Base-by-base conservation (phyloP, 257 asterid species). In the Solanum stenotomum region DNA sequence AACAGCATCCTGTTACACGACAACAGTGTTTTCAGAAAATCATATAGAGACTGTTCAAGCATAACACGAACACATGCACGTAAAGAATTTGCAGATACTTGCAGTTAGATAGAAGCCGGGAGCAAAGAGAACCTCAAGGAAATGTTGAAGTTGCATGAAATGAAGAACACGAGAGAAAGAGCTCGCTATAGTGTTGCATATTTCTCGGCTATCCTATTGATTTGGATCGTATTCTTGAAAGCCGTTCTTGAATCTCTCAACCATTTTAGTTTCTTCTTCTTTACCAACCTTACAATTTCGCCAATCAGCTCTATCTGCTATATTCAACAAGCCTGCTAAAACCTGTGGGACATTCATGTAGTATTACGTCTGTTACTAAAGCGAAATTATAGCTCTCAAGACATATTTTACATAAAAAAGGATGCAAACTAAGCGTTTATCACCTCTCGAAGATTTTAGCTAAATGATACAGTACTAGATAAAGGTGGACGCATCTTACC, bases 251-350 rank as follows among this genome's bases (percentile, higher is more conserved):
- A 97, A 97, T 71, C 83, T 46, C 37, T 93, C 94, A 0, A 93
- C 94, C 95, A 94, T 92, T 91, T 89, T 83, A 20, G 90, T 92
- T 93, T 97, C 99, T 91, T 96, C 98, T 10, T 94, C 98, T 90
- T 93, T 95, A 88, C 93, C 92, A 56, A 94, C 92, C 91, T 93
- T 94, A 92, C 95, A 94, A 86, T 96, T 95, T 89, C 98, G 94
- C 99, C 99, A 97, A 89, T 97, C 98, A 87, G 99, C 98, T 87
- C 93, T 95, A 88, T 96, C 98, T 52, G 98, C 96, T 90, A 91
- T 89, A 87, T 95, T 96, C 92, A 97, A 88, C 92, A 97, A 93
- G 87, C 99, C 99, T 87, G 99, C 98, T 90, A 97, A 90, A 88
- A 97, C 98, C 99, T 97, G 88, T 71, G 89, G 87, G 52, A 75